A percentile compares a stretch with the other conserved stretches of the same genome.
phyloP scores from a whole-genome alignment of 768 basidiomycete species.

The Austroboletus eburneus region DNA sequence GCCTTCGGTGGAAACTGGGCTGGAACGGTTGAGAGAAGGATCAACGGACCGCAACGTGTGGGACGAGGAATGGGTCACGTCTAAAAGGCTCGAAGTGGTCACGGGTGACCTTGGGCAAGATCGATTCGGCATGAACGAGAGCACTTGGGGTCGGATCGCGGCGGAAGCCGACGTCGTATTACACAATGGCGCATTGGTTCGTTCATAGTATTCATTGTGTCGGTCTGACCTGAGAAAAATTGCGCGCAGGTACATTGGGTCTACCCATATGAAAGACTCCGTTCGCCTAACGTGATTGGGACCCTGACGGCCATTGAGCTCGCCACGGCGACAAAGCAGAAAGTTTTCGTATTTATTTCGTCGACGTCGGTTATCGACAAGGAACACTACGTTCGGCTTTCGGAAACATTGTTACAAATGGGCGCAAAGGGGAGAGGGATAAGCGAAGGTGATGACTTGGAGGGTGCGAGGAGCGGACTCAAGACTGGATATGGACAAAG shows the following conservation, averaged over 20 bases:
- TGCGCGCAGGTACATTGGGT: conserved; percentile 89
- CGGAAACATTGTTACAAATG: conserved; percentile 56
- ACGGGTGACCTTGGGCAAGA: conserved; percentile 78
- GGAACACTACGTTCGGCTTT: conserved; percentile 82
- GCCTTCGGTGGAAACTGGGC: conserved; percentile 52
- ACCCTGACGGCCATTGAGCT: conserved; percentile 83
- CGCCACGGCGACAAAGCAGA: conserved; percentile 68
- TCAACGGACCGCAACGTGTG: conserved; percentile 81
- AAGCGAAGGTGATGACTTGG: conserved; percentile 84
- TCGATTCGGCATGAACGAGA: conserved; percentile 64
- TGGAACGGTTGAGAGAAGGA: conserved; percentile 66
- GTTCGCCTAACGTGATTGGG: conserved; percentile 87
- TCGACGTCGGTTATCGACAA: conserved; percentile 95
- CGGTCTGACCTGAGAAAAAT: background rate
- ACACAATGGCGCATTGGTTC: conserved; percentile 95
- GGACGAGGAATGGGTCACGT: conserved; percentile 76
- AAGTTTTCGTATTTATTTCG: conserved; percentile 85
- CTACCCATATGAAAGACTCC: conserved; percentile 92
- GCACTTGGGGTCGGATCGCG: conserved; percentile 63
- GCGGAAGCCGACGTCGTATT: conserved; percentile 76
- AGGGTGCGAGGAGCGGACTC: conserved; percentile 69
- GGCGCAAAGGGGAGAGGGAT: conserved; percentile 59
- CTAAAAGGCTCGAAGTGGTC: conserved; percentile 71
- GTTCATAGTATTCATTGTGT: conserved; percentile 26
- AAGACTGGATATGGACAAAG: conserved; percentile 95